These are phyloP conservation scores for Fraxinus angustifolia DNA, from an alignment of 305 asterid genomes.

Conservation along the genomic window DNA sequence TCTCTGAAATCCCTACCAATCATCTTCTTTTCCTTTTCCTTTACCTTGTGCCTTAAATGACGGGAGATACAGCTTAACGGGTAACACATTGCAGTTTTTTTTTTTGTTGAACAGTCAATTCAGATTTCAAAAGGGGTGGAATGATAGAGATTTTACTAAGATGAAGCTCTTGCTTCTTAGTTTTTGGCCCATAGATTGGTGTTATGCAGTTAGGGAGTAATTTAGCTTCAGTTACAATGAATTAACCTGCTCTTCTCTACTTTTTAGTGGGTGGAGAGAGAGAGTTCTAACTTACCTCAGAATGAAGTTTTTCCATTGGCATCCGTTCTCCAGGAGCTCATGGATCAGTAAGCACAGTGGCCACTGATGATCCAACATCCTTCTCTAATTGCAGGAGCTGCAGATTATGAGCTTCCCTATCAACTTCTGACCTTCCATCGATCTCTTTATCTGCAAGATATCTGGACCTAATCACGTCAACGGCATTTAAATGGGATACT, in stretches of 20 bases:
- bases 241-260: not conserved
- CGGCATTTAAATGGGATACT: not conserved
- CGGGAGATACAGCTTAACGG: not conserved
- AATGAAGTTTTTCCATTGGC: constrained; percentile 91
- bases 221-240: not conserved
- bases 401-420: constrained; percentile 79
- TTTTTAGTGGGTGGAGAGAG: not conserved
- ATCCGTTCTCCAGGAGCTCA: constrained; percentile 98
- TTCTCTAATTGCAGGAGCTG: constrained; percentile 77
- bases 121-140: not conserved
- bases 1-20: not conserved
- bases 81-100: not conserved
- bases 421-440: constrained; percentile 64
- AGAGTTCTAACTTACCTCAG: constrained; percentile 46
- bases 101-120: not conserved
- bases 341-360: constrained; percentile 77
- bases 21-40: not conserved
- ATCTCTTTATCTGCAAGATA: constrained; percentile 60
- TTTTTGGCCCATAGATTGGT: not conserved
- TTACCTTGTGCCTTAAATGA: not conserved
- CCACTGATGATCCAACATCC: constrained; percentile 94
- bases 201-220: not conserved
- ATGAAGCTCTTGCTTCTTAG: not conserved
- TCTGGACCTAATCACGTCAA: constrained; percentile 9
- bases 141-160: not conserved